Evolutionary conservation across 2,329 filamentous ascomycete genomes (phyloP).

Genomic region (Ophiostoma sp.): DNA sequence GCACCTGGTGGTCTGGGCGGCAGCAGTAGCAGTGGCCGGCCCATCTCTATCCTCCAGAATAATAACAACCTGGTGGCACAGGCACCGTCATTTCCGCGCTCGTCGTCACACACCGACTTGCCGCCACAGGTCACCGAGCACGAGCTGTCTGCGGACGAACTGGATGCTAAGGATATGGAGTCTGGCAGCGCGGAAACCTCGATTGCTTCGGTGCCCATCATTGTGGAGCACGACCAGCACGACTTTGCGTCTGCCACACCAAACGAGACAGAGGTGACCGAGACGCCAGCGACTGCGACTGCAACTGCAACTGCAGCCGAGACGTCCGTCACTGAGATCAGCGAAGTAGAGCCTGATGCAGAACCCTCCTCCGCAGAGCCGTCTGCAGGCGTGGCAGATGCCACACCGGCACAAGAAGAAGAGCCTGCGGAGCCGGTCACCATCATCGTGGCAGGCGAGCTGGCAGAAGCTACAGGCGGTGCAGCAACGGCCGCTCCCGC

Average conservation of each 20-base stretch:
- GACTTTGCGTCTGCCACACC: neutral
- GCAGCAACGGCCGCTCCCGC: neutral
- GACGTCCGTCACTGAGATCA: slow-evolving; percentile 9
- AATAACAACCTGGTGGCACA: neutral
- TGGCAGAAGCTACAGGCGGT: neutral
- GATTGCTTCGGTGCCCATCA: slow-evolving; percentile 39
- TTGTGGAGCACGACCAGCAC: slow-evolving; percentile 40
- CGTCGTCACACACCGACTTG: neutral
- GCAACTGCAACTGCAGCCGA: slow-evolving; percentile 29
- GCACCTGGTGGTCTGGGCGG: too few relatives aligned
- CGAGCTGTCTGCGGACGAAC: slow-evolving; percentile 50
- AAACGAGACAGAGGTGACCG: neutral
- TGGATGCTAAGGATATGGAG: neutral
- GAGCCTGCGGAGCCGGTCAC: slow-evolving; percentile 8
- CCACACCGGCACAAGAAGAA: neutral
- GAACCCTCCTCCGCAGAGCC: neutral
- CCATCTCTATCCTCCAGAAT: slow-evolving; percentile 6
- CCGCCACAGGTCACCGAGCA: slow-evolving; percentile 42
- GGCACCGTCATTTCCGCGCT: neutral
- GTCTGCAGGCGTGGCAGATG: neutral
- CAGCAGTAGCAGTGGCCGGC: neutral
- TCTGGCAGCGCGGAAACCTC: neutral
- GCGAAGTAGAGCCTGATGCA: neutral
- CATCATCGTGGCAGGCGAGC: slow-evolving; percentile 1
- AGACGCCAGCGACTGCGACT: too few relatives aligned